Evolutionary conservation across 495 filamentous ascomycete genomes (phyloP).

Genomic region (Tuber calosporum): DNA sequence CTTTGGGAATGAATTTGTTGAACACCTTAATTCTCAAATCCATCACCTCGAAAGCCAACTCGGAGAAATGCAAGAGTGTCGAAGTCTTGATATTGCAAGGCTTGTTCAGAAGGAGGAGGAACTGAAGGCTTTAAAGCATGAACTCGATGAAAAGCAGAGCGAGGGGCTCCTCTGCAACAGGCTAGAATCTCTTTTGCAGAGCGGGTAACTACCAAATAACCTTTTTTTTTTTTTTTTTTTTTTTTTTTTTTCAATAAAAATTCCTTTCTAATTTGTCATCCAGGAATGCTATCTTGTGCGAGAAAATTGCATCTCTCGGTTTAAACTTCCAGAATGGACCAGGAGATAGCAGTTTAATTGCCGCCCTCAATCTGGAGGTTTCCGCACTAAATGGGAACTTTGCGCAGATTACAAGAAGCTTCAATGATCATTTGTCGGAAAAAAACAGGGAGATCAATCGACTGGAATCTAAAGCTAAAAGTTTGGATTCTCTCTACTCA

Average conservation of each 20-base stretch:
- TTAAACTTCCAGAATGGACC: background rate
- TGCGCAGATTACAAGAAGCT: background rate
- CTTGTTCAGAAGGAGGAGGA: conserved; percentile 16
- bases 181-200: background rate
- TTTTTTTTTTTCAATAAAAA: background rate
- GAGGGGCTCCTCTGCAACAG: background rate
- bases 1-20: background rate
- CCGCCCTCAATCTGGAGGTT: background rate
- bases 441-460: background rate
- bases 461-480: background rate
- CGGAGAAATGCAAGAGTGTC: background rate
- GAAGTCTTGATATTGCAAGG: conserved; percentile 6
- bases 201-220: background rate
- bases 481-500: background rate
- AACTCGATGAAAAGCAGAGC: background rate
- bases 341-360: background rate
- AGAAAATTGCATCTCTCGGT: background rate
- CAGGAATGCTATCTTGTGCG: background rate
- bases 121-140: conserved; percentile 15
- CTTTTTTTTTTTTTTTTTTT: too few relatives aligned
- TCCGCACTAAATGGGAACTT: background rate
- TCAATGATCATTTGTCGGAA: background rate
- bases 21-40: background rate
- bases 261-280: background rate
- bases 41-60: background rate